Evolutionary conservation across 1,284 basidiomycete genomes (phyloP).

Genomic region (Sparassis latifolia): DNA sequence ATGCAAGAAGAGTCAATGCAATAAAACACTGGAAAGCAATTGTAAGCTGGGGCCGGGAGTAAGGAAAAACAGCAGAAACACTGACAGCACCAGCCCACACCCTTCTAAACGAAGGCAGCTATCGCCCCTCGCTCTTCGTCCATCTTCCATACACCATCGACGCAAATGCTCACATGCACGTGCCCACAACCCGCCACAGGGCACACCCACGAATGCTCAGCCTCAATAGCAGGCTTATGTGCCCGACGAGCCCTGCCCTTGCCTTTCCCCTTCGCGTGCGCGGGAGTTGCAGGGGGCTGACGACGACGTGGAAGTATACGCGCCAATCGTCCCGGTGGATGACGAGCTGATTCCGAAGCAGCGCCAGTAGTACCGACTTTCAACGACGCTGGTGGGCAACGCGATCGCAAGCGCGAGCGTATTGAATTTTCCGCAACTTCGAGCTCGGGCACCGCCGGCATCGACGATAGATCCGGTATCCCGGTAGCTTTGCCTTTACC

Average conservation of each 20-base stretch:
- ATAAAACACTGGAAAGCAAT: too few species aligned
- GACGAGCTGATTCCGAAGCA: too few species aligned
- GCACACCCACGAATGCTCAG: constrained; percentile 50
- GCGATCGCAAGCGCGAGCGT: constrained; percentile 49
- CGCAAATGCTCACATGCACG: constrained; percentile 46
- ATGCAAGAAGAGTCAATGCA: too few species aligned
- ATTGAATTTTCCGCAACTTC: constrained; percentile 29
- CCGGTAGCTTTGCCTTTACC: constrained; percentile 16
- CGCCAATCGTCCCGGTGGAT: too few species aligned
- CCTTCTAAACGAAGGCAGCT: constrained; percentile 36
- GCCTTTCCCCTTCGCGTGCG: constrained; percentile 27
- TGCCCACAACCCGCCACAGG: constrained; percentile 51
- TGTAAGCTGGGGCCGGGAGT: too few species aligned
- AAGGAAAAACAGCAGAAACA: too few species aligned
- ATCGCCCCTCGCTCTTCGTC: constrained; percentile 37
- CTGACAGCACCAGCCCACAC: too few species aligned
- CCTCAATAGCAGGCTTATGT: constrained; percentile 30
- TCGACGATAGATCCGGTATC: constrained; percentile 4
- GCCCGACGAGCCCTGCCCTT: constrained; percentile 27
- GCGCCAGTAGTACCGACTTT: too few species aligned
- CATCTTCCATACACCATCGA: constrained; percentile 47
- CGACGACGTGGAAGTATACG: constrained; percentile 1
- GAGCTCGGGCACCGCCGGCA: too few species aligned
- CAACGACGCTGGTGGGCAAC: constrained; percentile 15
- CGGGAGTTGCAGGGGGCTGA: background rate